A percentile compares a stretch with the other conserved stretches of the same genome.
phyloP scores from a whole-genome alignment of 1,284 basidiomycete genomes.

The Ustilago cynodontis region DNA sequence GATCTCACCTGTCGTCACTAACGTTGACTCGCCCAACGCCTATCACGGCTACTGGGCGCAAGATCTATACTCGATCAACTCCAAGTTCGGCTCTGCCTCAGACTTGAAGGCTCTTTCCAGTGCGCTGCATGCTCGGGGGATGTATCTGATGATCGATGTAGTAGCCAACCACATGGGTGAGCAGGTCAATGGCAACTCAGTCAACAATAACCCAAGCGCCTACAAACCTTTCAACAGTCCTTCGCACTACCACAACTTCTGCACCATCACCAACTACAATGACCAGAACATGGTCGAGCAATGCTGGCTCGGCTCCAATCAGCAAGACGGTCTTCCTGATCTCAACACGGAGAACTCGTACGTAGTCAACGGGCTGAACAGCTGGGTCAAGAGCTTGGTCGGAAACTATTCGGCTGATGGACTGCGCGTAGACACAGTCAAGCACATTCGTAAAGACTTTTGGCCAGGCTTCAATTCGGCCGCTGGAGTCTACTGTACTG shows the following conservation, averaged over 20 bases:
- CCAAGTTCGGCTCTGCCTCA: conserved; percentile 77
- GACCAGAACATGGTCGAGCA: conserved; percentile 78
- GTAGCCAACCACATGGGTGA: conserved; percentile 79
- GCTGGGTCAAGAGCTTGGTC: conserved; percentile 77
- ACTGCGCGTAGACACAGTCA: conserved; percentile 80
- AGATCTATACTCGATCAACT: conserved; percentile 77
- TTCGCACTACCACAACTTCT: conserved; percentile 75
- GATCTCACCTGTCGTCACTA: conserved; percentile 76
- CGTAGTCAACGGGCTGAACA: conserved; percentile 75
- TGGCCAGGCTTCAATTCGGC: conserved; percentile 79
- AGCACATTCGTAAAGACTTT: conserved; percentile 77
- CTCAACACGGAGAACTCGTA: conserved; percentile 78
- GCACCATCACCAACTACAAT: conserved; percentile 77
- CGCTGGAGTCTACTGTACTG: conserved; percentile 84
- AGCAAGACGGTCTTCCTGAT: conserved; percentile 78
- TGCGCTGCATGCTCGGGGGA: conserved; percentile 78
- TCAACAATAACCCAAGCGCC: conserved; percentile 4
- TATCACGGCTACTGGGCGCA: conserved; percentile 74
- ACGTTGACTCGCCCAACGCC: conserved; percentile 78
- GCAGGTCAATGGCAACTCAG: conserved; percentile 16
- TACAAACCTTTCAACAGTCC: conserved; percentile 57
- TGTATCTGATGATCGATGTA: conserved; percentile 84
- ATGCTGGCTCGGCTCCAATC: conserved; percentile 79
- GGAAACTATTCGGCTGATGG: conserved; percentile 78
- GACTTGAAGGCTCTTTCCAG: conserved; percentile 78